A percentile compares a stretch with the other conserved stretches of the same genome.
Evolutionary conservation across 208 protist species (phyloP).

Genomic region (Plasmodiophora brassicae): DNA sequence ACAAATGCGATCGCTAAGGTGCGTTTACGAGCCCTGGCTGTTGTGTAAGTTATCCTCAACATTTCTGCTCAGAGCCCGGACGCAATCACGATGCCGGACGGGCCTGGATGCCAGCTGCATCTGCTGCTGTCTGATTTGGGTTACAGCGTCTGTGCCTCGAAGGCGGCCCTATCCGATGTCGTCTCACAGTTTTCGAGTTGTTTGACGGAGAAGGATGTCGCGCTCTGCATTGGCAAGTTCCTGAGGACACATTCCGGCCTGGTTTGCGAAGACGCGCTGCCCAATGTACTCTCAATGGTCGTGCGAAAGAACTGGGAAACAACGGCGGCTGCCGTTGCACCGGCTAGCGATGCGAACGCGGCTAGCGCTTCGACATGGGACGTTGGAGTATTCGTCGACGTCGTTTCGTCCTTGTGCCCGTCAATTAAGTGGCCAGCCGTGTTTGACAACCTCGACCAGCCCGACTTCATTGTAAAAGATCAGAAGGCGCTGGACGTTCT

Average conservation of each 20-base stretch:
- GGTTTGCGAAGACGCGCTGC: background rate
- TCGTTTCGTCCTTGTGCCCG: background rate
- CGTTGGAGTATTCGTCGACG: constrained; percentile 32
- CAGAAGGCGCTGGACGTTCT: constrained; percentile 58
- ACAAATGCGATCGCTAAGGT: background rate
- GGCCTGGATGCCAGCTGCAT: background rate
- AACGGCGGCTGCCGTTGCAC: background rate
- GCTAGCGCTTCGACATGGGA: constrained; percentile 2
- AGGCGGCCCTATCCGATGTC: background rate
- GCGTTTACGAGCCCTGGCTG: background rate
- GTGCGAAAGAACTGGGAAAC: no score
- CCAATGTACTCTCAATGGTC: background rate
- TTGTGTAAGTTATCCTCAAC: no score
- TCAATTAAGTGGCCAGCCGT: background rate
- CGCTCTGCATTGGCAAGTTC: background rate
- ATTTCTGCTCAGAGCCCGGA: no score
- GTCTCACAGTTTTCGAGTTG: background rate
- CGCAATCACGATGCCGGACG: no score
- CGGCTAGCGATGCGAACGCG: background rate
- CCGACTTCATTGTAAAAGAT: constrained; percentile 57
- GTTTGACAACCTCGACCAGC: constrained; percentile 57
- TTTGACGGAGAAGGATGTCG: background rate
- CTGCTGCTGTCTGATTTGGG: constrained; percentile 13
- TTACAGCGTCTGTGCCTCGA: background rate
- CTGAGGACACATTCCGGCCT: constrained; percentile 4